phyloP scores from a whole-genome alignment of 2,329 filamentous ascomycete genomes.

The Plectosphaerella sp. region DNA sequence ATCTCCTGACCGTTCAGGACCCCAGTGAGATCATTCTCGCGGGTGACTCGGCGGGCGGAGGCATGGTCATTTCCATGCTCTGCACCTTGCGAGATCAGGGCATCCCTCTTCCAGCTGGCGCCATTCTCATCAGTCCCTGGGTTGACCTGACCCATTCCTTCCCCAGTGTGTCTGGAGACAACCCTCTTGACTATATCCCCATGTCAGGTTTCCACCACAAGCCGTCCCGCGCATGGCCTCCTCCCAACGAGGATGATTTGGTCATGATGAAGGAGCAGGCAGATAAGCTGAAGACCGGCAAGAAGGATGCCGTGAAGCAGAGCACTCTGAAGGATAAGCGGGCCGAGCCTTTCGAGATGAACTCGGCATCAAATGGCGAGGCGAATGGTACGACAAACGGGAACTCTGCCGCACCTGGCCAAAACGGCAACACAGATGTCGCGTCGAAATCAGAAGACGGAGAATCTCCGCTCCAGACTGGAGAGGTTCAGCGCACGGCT shows the following conservation, averaged over 20 bases:
- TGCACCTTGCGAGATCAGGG: constrained; percentile 78
- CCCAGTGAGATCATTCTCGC: constrained; percentile 80
- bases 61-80: constrained; percentile 79
- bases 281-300: constrained; percentile 28
- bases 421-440: neutral
- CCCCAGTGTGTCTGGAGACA: constrained; percentile 74
- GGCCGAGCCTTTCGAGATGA: constrained; percentile 27
- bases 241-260: constrained; percentile 75
- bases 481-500: neutral
- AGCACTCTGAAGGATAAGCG: constrained; percentile 25
- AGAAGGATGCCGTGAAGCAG: constrained; percentile 15
- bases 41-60: constrained; percentile 89
- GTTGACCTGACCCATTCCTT: constrained; percentile 95
- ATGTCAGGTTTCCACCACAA: constrained; percentile 83
- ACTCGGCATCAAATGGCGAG: constrained; percentile 1
- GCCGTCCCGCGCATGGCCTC: constrained; percentile 88
- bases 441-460: neutral
- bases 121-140: constrained; percentile 90
- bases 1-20: constrained; percentile 71
- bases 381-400: neutral
- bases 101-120: constrained; percentile 81
- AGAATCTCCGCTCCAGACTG: neutral
- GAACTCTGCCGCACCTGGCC: neutral
- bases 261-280: constrained; percentile 46
- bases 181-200: constrained; percentile 82